A percentile compares a stretch with the other conserved stretches of the same genome.
These are phyloP conservation scores for Hypoxylon sp. DNA, from an alignment of 2,329 filamentous ascomycete species.

Conservation along the genomic window DNA sequence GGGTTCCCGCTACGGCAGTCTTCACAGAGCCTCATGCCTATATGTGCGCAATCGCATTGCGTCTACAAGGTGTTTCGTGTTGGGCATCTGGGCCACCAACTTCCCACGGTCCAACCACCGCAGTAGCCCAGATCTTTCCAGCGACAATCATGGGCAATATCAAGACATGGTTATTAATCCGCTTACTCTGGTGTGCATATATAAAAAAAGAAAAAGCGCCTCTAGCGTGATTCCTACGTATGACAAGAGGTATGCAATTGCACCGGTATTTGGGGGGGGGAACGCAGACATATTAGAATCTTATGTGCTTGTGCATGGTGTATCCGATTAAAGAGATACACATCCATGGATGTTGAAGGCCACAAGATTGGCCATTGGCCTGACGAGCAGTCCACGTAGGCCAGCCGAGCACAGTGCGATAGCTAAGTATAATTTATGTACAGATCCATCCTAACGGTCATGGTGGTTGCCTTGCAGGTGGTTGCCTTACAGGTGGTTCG, in stretches of 20 bases:
- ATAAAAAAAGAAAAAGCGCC: background rate
- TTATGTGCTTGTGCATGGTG: background rate
- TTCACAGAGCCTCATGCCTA: background rate
- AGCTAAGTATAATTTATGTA: too few species aligned
- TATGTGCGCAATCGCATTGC: background rate
- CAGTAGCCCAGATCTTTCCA: background rate
- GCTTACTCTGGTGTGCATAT: background rate
- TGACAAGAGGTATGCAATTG: background rate
- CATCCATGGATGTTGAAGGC: too few species aligned
- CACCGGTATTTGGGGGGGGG: background rate
- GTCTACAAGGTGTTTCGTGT: background rate
- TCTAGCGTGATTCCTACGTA: background rate
- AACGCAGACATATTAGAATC: background rate
- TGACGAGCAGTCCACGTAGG: too few species aligned
- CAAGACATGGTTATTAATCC: background rate
- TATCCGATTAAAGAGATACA: background rate
- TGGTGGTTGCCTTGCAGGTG: too few species aligned
- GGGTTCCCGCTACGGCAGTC: background rate
- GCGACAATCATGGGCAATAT: background rate
- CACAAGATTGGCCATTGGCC: too few species aligned
- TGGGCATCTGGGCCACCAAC: background rate
- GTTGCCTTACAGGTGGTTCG: too few species aligned
- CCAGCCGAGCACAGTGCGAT: too few species aligned
- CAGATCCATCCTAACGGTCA: too few species aligned
- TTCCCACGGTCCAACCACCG: background rate